Evolutionary conservation across 2,329 filamentous ascomycete genomes (phyloP), one percentile per base, ranked within the genome.

Genomic region (Apiospora arundinis): DNA sequence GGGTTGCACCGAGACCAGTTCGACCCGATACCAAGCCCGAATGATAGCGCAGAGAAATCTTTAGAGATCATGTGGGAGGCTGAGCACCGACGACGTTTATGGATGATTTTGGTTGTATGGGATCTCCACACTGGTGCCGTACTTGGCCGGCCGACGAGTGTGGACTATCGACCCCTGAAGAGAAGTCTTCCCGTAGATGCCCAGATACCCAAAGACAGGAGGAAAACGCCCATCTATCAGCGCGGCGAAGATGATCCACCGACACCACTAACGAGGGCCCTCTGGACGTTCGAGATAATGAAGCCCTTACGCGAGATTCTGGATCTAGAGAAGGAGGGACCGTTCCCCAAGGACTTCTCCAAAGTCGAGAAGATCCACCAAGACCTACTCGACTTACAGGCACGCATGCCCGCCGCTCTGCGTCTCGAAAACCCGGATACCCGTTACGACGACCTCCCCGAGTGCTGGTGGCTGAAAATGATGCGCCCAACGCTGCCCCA

Each of bases 31-130:
- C 85, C 87, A 2, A 80, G 78, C 18, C 80, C 84, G 46, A 79
- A 83, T 49, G 84, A 83, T 49, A 78, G 76, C 18, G 76, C 84
- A 6, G 87, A 88, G 72, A 84, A 85, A 44, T 80, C 86, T 2
- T 79, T 90, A 21, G 85, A 88, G 72, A 89, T 87, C 72, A 83
- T 90, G 74, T 91, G 90, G 90, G 80, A 84, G 66, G 84, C 90
- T 32, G 86, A 91, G 77, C 82, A 85, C 48, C 82, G 89, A 67
- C 83, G 89, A 65, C 85, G 85, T 75, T 80, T 89, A 70, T 92
- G 90, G 85, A 84, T 88, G 78, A 84, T 86, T 28, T 82, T 92
- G 2, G 82, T 86, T 40, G 72, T 80, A 69, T 90, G 87, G 87
- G 88, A 90, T 72, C 75, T 88, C 14, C 86, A 88, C 72, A 89